Evolutionary conservation across 208 protist genomes (phyloP).

Genomic region (Paratrypanosoma confusum): DNA sequence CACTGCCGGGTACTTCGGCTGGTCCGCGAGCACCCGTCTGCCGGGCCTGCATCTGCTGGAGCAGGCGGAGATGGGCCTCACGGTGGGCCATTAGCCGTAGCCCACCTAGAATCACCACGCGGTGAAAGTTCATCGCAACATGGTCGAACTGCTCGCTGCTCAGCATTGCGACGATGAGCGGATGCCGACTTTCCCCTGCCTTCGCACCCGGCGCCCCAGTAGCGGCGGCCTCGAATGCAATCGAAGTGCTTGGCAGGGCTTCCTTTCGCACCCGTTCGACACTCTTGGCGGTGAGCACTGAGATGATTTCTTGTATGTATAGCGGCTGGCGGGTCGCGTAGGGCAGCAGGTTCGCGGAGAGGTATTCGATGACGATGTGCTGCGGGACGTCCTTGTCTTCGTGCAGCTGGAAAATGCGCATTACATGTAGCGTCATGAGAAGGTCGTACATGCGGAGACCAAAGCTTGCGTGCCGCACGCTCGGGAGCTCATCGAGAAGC

Average conservation of each 20-base stretch:
- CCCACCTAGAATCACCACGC: slow-evolving; percentile 10
- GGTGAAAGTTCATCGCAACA: slow-evolving; percentile 14
- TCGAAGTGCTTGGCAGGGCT: no score
- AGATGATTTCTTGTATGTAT: slow-evolving; percentile 12
- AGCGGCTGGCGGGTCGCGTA: slow-evolving; percentile 6
- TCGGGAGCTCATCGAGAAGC: slow-evolving; percentile 6
- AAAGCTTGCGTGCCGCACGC: neutral
- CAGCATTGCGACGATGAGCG: slow-evolving; percentile 14
- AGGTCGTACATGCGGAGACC: slow-evolving; percentile 12
- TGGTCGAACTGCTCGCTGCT: slow-evolving; percentile 15
- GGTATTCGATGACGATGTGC: slow-evolving; percentile 9
- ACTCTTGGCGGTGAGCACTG: no score
- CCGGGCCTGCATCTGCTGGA: no score
- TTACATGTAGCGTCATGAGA: slow-evolving; percentile 15
- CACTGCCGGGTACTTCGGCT: no score
- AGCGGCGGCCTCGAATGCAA: no score
- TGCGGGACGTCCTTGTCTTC: slow-evolving; percentile 6
- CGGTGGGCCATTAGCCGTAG: slow-evolving; percentile 9
- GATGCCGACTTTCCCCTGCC: no score
- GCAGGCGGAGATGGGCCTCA: slow-evolving; percentile 4
- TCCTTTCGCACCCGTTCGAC: no score
- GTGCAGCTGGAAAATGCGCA: slow-evolving; percentile 14
- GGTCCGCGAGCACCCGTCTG: no score
- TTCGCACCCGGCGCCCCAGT: no score
- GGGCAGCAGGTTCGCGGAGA: slow-evolving; percentile 10